These are phyloP conservation scores for Phlegmacium glaucopus DNA, from an alignment of 768 basidiomycete genomes.

Conservation along the genomic window DNA sequence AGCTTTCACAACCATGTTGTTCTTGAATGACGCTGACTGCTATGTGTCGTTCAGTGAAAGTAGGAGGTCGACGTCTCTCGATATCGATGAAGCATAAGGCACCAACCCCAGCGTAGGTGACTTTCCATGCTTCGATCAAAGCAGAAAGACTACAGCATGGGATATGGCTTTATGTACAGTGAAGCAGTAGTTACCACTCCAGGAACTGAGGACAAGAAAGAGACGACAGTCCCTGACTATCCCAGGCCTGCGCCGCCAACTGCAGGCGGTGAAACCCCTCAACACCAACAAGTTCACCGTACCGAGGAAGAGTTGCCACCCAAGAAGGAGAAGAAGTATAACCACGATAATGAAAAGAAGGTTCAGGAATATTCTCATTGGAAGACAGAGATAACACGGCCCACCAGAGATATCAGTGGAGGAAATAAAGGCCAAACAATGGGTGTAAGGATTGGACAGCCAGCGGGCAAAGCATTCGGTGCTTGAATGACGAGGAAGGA, in stretches of 20 bases:
- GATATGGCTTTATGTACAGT: neutral
- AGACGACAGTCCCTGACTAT: slow-evolving; percentile 30
- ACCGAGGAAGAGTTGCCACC: slow-evolving; percentile 41
- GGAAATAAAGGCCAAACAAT: slow-evolving; percentile 36
- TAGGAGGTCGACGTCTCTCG: slow-evolving; percentile 52
- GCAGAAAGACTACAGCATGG: neutral
- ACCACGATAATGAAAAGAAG: slow-evolving; percentile 40
- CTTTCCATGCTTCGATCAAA: neutral
- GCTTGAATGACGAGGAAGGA: slow-evolving; percentile 9
- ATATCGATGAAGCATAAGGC: slow-evolving; percentile 36
- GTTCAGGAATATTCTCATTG: slow-evolving; percentile 40
- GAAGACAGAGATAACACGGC: slow-evolving; percentile 46
- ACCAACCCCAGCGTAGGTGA: slow-evolving; percentile 30
- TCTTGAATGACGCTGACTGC: neutral
- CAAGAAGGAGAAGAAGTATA: slow-evolving; percentile 46
- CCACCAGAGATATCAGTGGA: slow-evolving; percentile 39
- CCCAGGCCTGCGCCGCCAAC: slow-evolving; percentile 46
- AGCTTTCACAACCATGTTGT: slow-evolving; percentile 12
- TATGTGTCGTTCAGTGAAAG: slow-evolving; percentile 32
- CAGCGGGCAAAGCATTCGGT: slow-evolving; percentile 35
- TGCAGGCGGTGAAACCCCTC: slow-evolving; percentile 24
- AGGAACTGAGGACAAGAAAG: slow-evolving; percentile 26
- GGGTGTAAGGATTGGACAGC: slow-evolving; percentile 55
- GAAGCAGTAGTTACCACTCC: slow-evolving; percentile 9
- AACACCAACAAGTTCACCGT: slow-evolving; percentile 34